phyloP scores from a whole-genome alignment of 2,329 filamentous ascomycete species.

The Bretziella fagacearum region DNA sequence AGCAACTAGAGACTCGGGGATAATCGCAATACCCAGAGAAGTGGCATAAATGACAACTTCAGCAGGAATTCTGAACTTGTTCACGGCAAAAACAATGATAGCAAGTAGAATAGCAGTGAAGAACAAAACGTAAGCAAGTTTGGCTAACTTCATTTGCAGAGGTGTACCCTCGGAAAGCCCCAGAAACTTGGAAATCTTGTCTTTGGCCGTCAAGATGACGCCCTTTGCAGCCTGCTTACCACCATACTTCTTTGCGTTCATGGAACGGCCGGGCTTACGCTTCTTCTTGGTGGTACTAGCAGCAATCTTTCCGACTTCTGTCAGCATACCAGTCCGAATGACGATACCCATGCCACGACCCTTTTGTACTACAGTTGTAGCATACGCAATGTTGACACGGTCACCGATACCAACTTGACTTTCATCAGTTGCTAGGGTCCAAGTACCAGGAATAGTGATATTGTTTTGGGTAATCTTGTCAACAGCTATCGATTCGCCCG shows the following conservation, averaged over 20 bases:
- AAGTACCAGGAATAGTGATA: slow-evolving; percentile 29
- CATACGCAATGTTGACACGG: slow-evolving; percentile 57
- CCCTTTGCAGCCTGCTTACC: slow-evolving; percentile 33
- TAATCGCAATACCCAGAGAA: slow-evolving; percentile 43
- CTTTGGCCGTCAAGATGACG: slow-evolving; percentile 29
- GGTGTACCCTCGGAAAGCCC: slow-evolving; percentile 53
- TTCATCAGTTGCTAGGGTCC: slow-evolving; percentile 27
- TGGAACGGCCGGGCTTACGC: slow-evolving; percentile 36
- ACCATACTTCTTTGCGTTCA: slow-evolving; percentile 37
- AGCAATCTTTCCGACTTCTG: slow-evolving; percentile 55
- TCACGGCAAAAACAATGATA: slow-evolving; percentile 41
- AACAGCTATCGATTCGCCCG: slow-evolving; percentile 58
- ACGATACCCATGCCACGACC: slow-evolving; percentile 59
- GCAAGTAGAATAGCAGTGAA: slow-evolving; percentile 45
- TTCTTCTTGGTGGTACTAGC: slow-evolving; percentile 35
- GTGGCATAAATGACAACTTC: slow-evolving; percentile 43
- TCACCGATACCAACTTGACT: slow-evolving; percentile 49
- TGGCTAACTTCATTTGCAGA: slow-evolving; percentile 60
- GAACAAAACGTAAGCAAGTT: slow-evolving; percentile 61
- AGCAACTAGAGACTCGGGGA: slow-evolving; percentile 47
- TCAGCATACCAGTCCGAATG: slow-evolving; percentile 53
- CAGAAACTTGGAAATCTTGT: slow-evolving; percentile 39
- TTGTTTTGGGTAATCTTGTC: slow-evolving; percentile 43
- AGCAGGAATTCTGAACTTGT: slow-evolving; percentile 32
- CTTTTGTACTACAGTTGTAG: slow-evolving; percentile 55